These are phyloP conservation scores for Isabelozyma heimii DNA, from an alignment of 805 yeast species.

Conservation along the genomic window DNA sequence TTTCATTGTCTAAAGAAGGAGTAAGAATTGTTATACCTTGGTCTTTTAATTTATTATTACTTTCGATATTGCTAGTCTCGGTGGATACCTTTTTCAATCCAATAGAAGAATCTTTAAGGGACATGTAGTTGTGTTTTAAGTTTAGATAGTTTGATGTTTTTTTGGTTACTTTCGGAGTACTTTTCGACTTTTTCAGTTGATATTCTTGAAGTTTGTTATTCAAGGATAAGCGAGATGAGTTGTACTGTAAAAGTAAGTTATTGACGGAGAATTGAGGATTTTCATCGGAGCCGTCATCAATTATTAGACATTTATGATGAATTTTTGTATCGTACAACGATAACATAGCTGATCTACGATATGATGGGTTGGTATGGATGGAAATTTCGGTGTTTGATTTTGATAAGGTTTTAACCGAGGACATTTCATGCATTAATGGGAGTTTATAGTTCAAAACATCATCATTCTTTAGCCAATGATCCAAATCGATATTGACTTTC, in stretches of 20 bases:
- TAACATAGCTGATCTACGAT: constrained; percentile 44
- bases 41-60: not conserved
- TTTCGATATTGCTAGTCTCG: constrained; percentile 3
- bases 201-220: constrained; percentile 26
- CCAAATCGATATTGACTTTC: constrained; percentile 20
- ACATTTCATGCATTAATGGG: constrained; percentile 25
- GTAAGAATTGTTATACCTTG: not conserved
- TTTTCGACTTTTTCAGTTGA: constrained; percentile 9
- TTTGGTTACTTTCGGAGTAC: not conserved
- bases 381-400: constrained; percentile 36
- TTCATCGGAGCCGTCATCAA: constrained; percentile 27
- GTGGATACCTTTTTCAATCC: constrained; percentile 31
- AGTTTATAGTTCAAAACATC: constrained; percentile 17
- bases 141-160: constrained; percentile 6
- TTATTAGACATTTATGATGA: constrained; percentile 32
- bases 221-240: constrained; percentile 32
- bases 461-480: constrained; percentile 5
- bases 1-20: not conserved
- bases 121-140: constrained; percentile 34
- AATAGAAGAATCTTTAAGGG: constrained; percentile 37
- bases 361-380: constrained; percentile 42
- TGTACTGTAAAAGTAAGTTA: constrained; percentile 37
- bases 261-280: constrained; percentile 38
- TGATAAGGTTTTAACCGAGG: constrained; percentile 17
- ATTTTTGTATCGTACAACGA: constrained; percentile 38